Percentiles rank a stretch among this genome's conserved stretches.
Conservation (phyloP, 2,329 filamentous ascomycete genomes). For the Calonectria fujianensis region DNA sequence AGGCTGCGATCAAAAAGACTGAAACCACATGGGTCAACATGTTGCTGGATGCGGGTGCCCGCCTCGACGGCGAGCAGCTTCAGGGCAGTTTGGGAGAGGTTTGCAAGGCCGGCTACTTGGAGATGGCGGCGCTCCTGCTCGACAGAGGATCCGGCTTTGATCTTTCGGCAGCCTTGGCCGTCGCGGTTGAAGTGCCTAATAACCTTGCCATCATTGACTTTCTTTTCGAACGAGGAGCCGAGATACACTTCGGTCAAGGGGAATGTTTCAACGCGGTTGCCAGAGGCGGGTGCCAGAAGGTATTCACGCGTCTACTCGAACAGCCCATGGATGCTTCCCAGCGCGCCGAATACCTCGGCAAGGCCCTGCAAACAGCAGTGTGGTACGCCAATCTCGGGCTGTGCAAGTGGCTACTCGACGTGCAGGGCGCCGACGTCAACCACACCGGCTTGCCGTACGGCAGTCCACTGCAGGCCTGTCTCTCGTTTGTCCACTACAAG, state of each 20-base stretch:
- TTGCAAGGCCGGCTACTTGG: slow-evolving; percentile 1
- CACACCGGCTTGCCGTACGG: slow-evolving; percentile 7
- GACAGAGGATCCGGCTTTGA: slow-evolving; percentile 9
- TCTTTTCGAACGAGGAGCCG: neutral
- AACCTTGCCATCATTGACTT: slow-evolving; percentile 6
- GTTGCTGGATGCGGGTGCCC: neutral
- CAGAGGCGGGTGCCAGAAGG: slow-evolving; percentile 7
- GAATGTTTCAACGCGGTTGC: slow-evolving; percentile 4
- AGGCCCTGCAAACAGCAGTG: neutral
- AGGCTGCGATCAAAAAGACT: neutral
- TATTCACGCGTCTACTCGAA: neutral
- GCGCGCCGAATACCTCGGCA: neutral
- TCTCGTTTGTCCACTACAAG: neutral
- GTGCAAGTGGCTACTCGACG: slow-evolving; percentile 25
- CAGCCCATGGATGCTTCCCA: slow-evolving; percentile 6
- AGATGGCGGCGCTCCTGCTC: neutral
- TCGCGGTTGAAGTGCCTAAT: neutral
- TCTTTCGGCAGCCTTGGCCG: neutral
- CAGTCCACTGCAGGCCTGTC: slow-evolving; percentile 3
- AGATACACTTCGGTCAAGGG: neutral
- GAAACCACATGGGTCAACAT: neutral
- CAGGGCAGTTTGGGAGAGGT: neutral
- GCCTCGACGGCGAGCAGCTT: neutral
- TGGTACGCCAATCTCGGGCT: slow-evolving; percentile 4
- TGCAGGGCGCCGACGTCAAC: slow-evolving; percentile 17